Percentiles rank a stretch among this genome's conserved stretches.
Evolutionary conservation across 495 filamentous ascomycete species (phyloP).

Genomic region (Penicillium coffeae): DNA sequence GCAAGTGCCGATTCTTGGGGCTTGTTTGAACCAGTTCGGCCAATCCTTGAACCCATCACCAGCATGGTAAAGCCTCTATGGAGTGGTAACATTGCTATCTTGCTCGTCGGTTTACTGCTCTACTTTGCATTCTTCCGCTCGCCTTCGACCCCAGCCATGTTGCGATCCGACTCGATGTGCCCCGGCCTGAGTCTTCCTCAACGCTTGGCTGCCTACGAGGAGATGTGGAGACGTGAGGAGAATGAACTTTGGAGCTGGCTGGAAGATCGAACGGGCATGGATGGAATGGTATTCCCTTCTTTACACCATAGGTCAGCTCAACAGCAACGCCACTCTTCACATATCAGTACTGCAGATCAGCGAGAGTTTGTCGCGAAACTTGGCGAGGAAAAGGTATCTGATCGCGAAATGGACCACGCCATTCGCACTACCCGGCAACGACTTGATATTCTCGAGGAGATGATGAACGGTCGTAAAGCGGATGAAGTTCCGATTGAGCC

Average conservation of each 20-base stretch:
- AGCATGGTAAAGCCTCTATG: constrained; percentile 68
- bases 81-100: constrained; percentile 58
- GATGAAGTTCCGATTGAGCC: constrained; percentile 13
- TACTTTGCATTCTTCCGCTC: constrained; percentile 55
- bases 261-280: constrained; percentile 78
- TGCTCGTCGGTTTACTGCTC: constrained; percentile 50
- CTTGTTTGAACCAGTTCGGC: constrained; percentile 69
- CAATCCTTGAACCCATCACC: constrained; percentile 63
- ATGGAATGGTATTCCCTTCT: constrained; percentile 52
- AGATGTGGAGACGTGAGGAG: constrained; percentile 89
- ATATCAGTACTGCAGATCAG: constrained; percentile 24
- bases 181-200: constrained; percentile 48
- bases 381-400: constrained; percentile 67
- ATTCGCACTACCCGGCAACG: constrained; percentile 82
- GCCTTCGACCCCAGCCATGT: constrained; percentile 42
- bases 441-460: constrained; percentile 67
- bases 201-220: constrained; percentile 80
- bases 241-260: constrained; percentile 94
- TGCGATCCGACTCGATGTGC: constrained; percentile 37
- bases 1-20: constrained; percentile 63
- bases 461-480: constrained; percentile 56
- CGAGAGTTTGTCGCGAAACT: constrained; percentile 44
- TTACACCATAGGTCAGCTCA: constrained; percentile 26
- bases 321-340: constrained; percentile 18
- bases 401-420: constrained; percentile 78